These are phyloP conservation scores for Micromonas commoda DNA, from an alignment of 139 green algal genomes.

Conservation along the genomic window DNA sequence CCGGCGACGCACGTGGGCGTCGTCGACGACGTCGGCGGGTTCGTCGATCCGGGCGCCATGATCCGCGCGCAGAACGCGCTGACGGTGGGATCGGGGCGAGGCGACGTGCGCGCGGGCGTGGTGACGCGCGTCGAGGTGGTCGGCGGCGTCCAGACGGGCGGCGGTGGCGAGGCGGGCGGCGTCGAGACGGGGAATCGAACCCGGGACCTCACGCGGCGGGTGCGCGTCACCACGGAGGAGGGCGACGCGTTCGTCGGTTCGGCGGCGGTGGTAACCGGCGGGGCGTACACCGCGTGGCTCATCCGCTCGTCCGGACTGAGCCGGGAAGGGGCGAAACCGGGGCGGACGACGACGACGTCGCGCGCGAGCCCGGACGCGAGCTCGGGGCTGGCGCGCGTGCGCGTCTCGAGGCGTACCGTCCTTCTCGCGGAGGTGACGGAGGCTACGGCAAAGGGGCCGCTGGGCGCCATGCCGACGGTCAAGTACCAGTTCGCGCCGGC, in stretches of 20 bases:
- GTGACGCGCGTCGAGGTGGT: not conserved
- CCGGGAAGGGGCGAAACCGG: not conserved
- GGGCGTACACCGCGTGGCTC: slow-evolving; percentile 7
- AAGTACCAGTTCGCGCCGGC: slow-evolving; percentile 7
- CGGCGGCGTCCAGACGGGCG: not conserved
- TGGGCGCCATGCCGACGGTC: slow-evolving; percentile 1
- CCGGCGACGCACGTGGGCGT: not conserved
- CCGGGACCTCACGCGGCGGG: too few species aligned
- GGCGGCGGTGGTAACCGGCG: not conserved
- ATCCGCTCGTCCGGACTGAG: not conserved
- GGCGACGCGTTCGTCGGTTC: not conserved
- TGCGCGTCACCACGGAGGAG: not conserved
- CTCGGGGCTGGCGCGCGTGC: not conserved
- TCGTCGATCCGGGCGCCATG: slow-evolving; percentile 4
- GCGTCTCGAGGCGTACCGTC: not conserved
- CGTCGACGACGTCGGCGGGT: slow-evolving; percentile 1
- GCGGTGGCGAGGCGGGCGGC: not conserved
- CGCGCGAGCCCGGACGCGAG: not conserved
- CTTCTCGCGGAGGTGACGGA: slow-evolving; percentile 14
- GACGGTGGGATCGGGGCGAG: not conserved
- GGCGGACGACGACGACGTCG: not conserved
- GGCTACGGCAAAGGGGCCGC: not conserved
- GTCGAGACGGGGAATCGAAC: too few species aligned
- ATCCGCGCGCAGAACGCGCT: slow-evolving; percentile 1
- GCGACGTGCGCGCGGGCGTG: not conserved